phyloP scores from a whole-genome alignment of 1,139 yeast species.

The Saccharomyces hybrid region DNA sequence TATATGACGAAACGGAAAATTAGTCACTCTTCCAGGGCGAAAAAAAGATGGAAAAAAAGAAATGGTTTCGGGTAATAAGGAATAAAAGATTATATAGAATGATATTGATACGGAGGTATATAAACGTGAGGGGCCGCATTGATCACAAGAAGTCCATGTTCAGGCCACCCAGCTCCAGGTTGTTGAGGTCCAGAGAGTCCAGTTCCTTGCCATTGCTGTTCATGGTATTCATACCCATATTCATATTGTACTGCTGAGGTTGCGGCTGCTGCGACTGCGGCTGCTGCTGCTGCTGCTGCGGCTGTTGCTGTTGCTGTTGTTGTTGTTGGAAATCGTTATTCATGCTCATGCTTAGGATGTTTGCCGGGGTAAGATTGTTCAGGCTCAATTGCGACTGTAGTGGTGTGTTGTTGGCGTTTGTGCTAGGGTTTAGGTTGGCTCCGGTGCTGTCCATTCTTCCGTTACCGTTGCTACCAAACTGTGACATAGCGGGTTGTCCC shows the following conservation, averaged over 20 bases:
- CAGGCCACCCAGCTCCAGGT: slow-evolving; percentile 24
- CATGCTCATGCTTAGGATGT: slow-evolving; percentile 27
- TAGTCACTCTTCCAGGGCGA: not conserved
- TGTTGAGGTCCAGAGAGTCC: slow-evolving; percentile 25
- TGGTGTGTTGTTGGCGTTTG: slow-evolving; percentile 4
- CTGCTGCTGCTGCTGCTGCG: slow-evolving; percentile 2
- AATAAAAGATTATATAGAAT: slow-evolving; percentile 1
- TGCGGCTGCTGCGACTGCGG: slow-evolving; percentile 14
- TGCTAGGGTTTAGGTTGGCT: slow-evolving; percentile 4
- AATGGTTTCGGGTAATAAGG: not conserved
- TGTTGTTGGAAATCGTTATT: slow-evolving; percentile 11
- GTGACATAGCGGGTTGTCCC: slow-evolving; percentile 1
- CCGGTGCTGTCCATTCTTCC: slow-evolving; percentile 2
- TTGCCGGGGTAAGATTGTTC: slow-evolving; percentile 28
- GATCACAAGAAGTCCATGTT: slow-evolving; percentile 28
- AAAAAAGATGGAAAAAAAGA: not conserved
- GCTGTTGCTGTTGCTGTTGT: slow-evolving; percentile 4
- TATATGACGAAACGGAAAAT: not conserved
- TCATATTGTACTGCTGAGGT: slow-evolving; percentile 17
- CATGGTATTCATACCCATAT: slow-evolving; percentile 4
- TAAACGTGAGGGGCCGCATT: not conserved
- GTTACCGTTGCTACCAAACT: slow-evolving; percentile 6
- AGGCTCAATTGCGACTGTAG: slow-evolving; percentile 13
- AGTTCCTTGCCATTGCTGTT: slow-evolving; percentile 20
- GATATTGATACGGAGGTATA: not conserved